Conservation (phyloP, 164 flowering plant genomes). For the Platanus orientalis region DNA sequence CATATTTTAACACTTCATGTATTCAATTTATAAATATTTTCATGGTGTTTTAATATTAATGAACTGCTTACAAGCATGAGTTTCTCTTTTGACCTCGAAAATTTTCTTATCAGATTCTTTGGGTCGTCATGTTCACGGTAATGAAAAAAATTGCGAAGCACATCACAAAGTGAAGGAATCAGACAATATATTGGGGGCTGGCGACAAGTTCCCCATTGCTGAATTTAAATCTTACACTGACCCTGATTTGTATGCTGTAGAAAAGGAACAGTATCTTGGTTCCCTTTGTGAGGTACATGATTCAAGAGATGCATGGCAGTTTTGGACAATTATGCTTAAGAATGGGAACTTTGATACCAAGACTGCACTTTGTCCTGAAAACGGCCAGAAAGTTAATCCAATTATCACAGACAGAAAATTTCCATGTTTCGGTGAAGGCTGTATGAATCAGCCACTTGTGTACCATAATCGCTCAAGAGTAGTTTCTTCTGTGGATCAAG, state of each 20-base stretch:
- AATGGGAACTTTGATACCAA: slow-evolving; percentile 37
- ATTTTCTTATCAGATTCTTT: slow-evolving; percentile 21
- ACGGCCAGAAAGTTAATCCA: slow-evolving; percentile 23
- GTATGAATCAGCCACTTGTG: slow-evolving; percentile 31
- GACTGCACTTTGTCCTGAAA: slow-evolving; percentile 30
- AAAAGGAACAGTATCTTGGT: slow-evolving; percentile 29
- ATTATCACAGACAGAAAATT: slow-evolving; percentile 22
- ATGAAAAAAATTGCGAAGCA: slow-evolving; percentile 15
- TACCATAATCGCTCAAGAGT: slow-evolving; percentile 22
- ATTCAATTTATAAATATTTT: too few species aligned
- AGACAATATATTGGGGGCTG: slow-evolving; percentile 24
- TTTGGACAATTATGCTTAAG: slow-evolving; percentile 41
- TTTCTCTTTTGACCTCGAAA: not conserved
- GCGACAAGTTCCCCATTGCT: slow-evolving; percentile 19
- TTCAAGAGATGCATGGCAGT: slow-evolving; percentile 27
- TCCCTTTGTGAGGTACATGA: slow-evolving; percentile 21
- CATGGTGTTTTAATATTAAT: not conserved
- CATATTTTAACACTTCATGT: too few species aligned
- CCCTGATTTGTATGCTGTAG: slow-evolving; percentile 28
- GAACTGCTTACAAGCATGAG: not conserved
- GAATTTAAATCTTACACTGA: slow-evolving; percentile 15
- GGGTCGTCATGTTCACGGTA: slow-evolving; percentile 10
- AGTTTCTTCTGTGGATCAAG: not conserved
- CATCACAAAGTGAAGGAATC: slow-evolving; percentile 22
- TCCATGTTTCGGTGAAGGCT: slow-evolving; percentile 35